Evolutionary conservation across 768 basidiomycete genomes (phyloP).

Genomic region (Mycena floridula): DNA sequence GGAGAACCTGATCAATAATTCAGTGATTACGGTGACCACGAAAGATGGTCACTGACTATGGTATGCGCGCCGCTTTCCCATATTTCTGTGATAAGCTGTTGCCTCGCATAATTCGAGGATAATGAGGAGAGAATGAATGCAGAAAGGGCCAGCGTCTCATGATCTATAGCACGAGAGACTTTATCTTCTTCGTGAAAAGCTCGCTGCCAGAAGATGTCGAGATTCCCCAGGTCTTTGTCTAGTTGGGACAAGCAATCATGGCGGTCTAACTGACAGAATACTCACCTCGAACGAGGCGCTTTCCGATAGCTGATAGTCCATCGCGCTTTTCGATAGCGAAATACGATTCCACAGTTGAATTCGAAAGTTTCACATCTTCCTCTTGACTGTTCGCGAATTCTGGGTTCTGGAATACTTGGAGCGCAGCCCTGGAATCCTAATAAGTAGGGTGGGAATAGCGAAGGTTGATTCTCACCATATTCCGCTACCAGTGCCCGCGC

Average conservation of each 20-base stretch:
- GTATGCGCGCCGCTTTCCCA: slow-evolving; percentile 89
- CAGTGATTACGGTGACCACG: too few relatives aligned
- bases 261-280: background rate
- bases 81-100: slow-evolving; percentile 71
- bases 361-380: slow-evolving; percentile 32
- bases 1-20: slow-evolving; percentile 55
- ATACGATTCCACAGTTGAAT: slow-evolving; percentile 56
- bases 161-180: slow-evolving; percentile 34
- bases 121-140: slow-evolving; percentile 84
- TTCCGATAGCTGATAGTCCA: slow-evolving; percentile 62
- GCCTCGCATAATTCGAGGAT: slow-evolving; percentile 51
- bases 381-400: background rate
- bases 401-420: slow-evolving; percentile 54
- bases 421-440: slow-evolving; percentile 48
- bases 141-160: slow-evolving; percentile 64
- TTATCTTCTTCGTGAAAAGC: slow-evolving; percentile 44
- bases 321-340: slow-evolving; percentile 73
- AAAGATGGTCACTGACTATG: slow-evolving; percentile 43
- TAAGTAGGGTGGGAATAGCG: slow-evolving; percentile 5
- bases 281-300: slow-evolving; percentile 54
- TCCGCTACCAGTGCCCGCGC: slow-evolving; percentile 75
- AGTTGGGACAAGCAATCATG: background rate
- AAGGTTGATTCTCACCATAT: slow-evolving; percentile 53
- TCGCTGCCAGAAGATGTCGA: slow-evolving; percentile 51
- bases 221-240: slow-evolving; percentile 43